Base-by-base conservation (phyloP, 2,329 filamentous ascomycete genomes). In the Bipolaris bicolor region DNA sequence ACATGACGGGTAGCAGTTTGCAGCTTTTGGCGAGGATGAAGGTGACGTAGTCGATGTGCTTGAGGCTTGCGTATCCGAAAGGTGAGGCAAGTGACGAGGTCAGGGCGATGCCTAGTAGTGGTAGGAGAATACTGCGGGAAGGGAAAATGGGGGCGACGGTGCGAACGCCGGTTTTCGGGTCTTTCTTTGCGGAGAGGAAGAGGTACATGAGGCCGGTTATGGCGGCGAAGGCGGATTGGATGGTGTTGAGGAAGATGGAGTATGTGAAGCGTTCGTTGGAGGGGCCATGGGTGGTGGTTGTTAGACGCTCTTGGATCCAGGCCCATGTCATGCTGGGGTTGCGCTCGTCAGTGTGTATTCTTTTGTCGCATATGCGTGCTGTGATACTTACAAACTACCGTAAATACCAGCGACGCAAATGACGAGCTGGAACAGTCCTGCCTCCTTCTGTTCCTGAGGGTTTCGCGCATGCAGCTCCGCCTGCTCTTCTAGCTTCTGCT, bases 1-100 rank as follows among this genome's bases (percentile, higher is more conserved):
- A 88, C 95, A 99, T 98, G 72, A 99, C 95, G 2, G 95, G 95
- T n/a, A 99, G 87, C 18, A 99, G 85, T 81, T 99, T 99, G 88
- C 95, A 99, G 69, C 90, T 93, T 80, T 99, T 98, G 68, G 95
- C 94, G 40, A 99, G 89, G 67, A 97, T 91, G 79, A 96, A 98
- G 29, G 95, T 97, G 72, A 98, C 91, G 79, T 98, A 98, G 84
- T 98, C 95, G 78, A 98, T 92, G 77, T 98, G 92, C 36, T 90
- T 88, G 49, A 98, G 87, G 57, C 88, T 90, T 48, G 95, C 93
- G 79, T 98, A 98, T 67, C 94, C 95, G 72, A 97, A 97, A 2
- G 94, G 94, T n/a, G 90, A 92, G 37, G 94, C 92, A 50, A 98
- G 89, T 3, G 91, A 92, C 68, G 88, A 90, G 4, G 92, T 97